phyloP scores from a whole-genome alignment of 78 protist genomes.

The Dictyostelium discoideum region dicty_2.7 NC_007091.3:2141501-2142000 shows the following conservation, averaged over 20 bases:
- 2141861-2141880: neutral
- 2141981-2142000: neutral
- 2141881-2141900: neutral
- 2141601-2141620: neutral
- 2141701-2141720: neutral
- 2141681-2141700: neutral
- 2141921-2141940: neutral
- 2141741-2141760: neutral
- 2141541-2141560: neutral
- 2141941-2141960: neutral
- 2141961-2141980: neutral
- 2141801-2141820: neutral
- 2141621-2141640: neutral
- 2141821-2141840: neutral
- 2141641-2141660: neutral
- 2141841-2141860: neutral
- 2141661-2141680: neutral
- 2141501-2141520: neutral
- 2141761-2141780: neutral
- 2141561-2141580: neutral
- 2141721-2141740: neutral
- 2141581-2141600: neutral
- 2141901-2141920: neutral
- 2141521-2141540: neutral
- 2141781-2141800: neutral